Conservation (phyloP, 192 early-diverging fungal genomes). For the Coemansia sp. region DNA sequence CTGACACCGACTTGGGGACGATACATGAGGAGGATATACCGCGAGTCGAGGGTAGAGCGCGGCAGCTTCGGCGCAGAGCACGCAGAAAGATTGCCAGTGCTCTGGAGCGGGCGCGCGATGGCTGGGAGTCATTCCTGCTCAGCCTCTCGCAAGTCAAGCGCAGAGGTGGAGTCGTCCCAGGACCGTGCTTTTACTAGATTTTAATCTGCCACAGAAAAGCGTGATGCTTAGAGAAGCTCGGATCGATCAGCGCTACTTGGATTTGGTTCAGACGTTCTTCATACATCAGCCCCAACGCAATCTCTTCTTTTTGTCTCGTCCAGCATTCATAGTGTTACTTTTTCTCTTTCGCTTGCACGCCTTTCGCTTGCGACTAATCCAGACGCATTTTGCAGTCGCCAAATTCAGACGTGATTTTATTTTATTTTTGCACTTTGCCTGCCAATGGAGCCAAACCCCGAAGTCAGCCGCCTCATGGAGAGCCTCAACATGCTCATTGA, state of each 20-base stretch:
- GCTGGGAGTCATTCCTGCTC: slow-evolving; percentile 4
- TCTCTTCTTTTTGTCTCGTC: not conserved
- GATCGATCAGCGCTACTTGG: not conserved
- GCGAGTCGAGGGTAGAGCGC: slow-evolving; percentile 7
- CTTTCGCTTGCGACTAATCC: not conserved
- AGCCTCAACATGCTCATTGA: slow-evolving; percentile 4
- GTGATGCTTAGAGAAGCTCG: not conserved
- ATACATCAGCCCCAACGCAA: not conserved
- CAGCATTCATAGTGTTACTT: too few relatives aligned
- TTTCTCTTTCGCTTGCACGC: not conserved
- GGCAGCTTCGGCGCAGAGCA: slow-evolving; percentile 18
- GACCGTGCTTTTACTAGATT: not conserved
- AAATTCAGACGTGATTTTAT: not conserved
- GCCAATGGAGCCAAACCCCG: slow-evolving; percentile 3
- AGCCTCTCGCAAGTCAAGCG: not conserved
- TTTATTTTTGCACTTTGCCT: not conserved
- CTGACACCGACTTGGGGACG: not conserved
- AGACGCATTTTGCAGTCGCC: not conserved
- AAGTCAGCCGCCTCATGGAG: slow-evolving; percentile 6
- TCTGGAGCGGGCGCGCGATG: slow-evolving; percentile 8
- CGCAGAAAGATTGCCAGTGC: slow-evolving; percentile 6
- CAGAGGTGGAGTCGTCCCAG: not conserved
- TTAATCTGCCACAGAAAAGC: too few relatives aligned
- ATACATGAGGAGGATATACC: not conserved
- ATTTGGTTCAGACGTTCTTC: too few relatives aligned